These are phyloP conservation scores for Choiromyces venosus DNA, from an alignment of 495 filamentous ascomycete species.

Conservation along the genomic window DNA sequence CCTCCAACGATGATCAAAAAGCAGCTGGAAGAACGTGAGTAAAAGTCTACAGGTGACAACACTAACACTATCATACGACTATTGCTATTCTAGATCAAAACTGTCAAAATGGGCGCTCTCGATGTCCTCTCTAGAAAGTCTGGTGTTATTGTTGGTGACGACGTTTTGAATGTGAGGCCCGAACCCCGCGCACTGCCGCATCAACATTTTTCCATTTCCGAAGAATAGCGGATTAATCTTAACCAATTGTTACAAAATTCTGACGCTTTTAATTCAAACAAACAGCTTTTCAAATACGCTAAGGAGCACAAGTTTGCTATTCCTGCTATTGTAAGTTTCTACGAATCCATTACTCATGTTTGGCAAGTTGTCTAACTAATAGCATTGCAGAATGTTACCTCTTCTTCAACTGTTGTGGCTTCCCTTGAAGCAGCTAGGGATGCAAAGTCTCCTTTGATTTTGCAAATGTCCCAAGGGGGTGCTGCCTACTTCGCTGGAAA, in stretches of 20 bases:
- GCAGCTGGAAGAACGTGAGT: background rate
- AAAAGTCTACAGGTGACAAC: background rate
- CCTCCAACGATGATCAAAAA: background rate
- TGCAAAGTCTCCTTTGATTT: constrained; percentile 76
- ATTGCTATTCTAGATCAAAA: constrained; percentile 4
- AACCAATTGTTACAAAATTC: background rate
- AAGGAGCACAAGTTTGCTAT: constrained; percentile 82
- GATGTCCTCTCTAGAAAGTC: constrained; percentile 68
- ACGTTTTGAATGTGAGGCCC: constrained; percentile 54
- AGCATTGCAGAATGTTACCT: constrained; percentile 68
- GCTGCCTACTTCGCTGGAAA: constrained; percentile 93
- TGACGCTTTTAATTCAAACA: background rate
- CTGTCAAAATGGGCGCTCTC: constrained; percentile 57
- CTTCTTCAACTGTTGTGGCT: constrained; percentile 80
- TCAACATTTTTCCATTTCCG: constrained; percentile 12
- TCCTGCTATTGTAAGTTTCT: constrained; percentile 71
- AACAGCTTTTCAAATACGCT: constrained; percentile 73
- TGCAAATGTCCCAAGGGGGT: constrained; percentile 89
- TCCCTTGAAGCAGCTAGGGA: constrained; percentile 91
- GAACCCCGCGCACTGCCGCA: constrained; percentile 15
- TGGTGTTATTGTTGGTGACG: constrained; percentile 83
- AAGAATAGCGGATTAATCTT: background rate
- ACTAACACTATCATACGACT: background rate
- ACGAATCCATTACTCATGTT: background rate
- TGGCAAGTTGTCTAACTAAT: constrained; percentile 15